Percentiles rank a stretch among this genome's conserved stretches.
These are phyloP conservation scores for Cystobasidiaceae sp. DNA, from an alignment of 1,284 basidiomycete genomes.

Conservation along the genomic window DNA sequence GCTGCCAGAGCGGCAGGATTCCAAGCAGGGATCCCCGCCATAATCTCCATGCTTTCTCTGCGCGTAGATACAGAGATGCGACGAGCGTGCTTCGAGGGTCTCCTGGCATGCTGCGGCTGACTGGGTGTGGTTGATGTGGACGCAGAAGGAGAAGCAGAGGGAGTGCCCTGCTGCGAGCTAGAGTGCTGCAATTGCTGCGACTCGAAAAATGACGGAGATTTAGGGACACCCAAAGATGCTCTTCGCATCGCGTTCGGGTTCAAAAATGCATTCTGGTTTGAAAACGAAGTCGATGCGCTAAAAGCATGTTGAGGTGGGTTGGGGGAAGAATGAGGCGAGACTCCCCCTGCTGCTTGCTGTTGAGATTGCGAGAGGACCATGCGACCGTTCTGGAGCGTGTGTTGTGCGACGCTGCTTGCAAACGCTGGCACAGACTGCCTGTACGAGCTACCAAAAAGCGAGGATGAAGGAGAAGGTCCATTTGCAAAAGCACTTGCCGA, in stretches of 20 bases:
- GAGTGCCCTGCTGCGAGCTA: too few species aligned
- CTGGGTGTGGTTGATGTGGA: background rate
- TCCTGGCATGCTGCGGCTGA: constrained; percentile 34
- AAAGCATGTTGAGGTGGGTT: constrained; percentile 19
- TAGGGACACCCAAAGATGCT: constrained; percentile 9
- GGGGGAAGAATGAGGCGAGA: constrained; percentile 11
- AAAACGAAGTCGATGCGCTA: background rate
- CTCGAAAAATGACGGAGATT: constrained; percentile 13
- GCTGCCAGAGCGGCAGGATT: constrained; percentile 28
- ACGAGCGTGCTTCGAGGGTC: constrained; percentile 39
- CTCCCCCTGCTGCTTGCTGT: background rate
- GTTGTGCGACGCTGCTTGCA: background rate
- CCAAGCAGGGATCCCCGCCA: constrained; percentile 34
- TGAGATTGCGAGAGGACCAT: constrained; percentile 6
- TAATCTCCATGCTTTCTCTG: constrained; percentile 42
- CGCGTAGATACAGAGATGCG: constrained; percentile 39
- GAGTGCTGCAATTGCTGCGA: background rate
- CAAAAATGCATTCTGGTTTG: background rate
- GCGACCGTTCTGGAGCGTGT: constrained; percentile 5
- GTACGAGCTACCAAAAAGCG: background rate
- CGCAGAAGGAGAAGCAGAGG: background rate
- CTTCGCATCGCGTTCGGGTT: constrained; percentile 18
- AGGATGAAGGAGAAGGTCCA: too few species aligned
- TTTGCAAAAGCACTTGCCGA: background rate
- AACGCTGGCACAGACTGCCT: constrained; percentile 17